phyloP scores from a whole-genome alignment of 805 yeast species.

The Debaryomyces prosopidis region DNA sequence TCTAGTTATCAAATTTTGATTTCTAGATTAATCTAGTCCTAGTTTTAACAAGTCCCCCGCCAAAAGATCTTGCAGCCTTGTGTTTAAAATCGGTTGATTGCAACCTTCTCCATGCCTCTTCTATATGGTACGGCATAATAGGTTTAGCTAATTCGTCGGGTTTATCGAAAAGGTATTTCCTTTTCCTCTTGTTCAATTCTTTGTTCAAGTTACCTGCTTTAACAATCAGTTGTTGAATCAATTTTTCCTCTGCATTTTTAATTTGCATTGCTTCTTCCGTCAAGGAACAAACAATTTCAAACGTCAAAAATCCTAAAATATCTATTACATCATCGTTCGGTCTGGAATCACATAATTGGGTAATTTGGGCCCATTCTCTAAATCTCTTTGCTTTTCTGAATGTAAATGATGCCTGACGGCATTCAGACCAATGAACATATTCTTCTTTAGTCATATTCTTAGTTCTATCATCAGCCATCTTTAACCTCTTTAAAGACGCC shows the following conservation, averaged over 20 bases:
- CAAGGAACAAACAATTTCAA: slow-evolving; percentile 92
- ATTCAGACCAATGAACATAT: slow-evolving; percentile 98
- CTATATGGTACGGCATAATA: slow-evolving; percentile 73
- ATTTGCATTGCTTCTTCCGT: slow-evolving; percentile 89
- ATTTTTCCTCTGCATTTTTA: slow-evolving; percentile 63
- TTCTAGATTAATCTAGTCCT: slow-evolving; percentile 54
- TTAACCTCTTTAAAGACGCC: slow-evolving; percentile 84
- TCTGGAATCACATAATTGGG: slow-evolving; percentile 79
- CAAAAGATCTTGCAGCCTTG: slow-evolving; percentile 66
- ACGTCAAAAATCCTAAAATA: slow-evolving; percentile 90
- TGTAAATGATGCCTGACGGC: slow-evolving; percentile 96
- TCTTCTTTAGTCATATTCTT: slow-evolving; percentile 93
- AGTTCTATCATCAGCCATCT: slow-evolving; percentile 93
- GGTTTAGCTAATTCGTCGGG: slow-evolving; percentile 86
- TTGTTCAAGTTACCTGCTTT: slow-evolving; percentile 25
- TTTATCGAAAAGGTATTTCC: slow-evolving; percentile 74
- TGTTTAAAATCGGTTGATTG: slow-evolving; percentile 60
- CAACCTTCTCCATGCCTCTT: slow-evolving; percentile 84
- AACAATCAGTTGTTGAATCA: slow-evolving; percentile 38
- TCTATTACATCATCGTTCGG: slow-evolving; percentile 97
- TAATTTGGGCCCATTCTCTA: slow-evolving; percentile 93
- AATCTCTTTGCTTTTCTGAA: slow-evolving; percentile 92
- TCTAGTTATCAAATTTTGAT: slow-evolving; percentile 2
- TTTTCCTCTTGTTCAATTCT: slow-evolving; percentile 32
- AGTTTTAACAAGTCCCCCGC: slow-evolving; percentile 62